Evolutionary conservation across 495 filamentous ascomycete genomes (phyloP), one percentile per base, ranked within the genome.

Genomic region (Daldinia childiae): DNA sequence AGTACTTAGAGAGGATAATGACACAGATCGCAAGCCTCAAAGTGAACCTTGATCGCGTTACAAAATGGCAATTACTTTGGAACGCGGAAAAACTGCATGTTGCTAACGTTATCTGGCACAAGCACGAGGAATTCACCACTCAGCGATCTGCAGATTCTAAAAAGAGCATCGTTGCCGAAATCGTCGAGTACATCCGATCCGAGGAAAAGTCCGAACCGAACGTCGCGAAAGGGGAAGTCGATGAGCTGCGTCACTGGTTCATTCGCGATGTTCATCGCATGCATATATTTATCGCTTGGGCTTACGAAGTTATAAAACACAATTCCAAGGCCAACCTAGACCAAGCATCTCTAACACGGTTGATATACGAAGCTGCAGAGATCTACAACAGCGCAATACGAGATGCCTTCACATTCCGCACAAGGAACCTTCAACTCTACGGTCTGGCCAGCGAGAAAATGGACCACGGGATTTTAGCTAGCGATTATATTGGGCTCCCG

Each of bases 61-160:
- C 88, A 5, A 88, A 87, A 73, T 99, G 94, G 95, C 84, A 89
- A 65, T 78, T 99, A 5, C 83, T 98, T n/a, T 92, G 90, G 86
- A 89, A 92, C 72, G 94, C 94, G 0, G 95, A 98, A 76, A 97
- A 93, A 77, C 87, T 97, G 72, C 89, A 90, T 41, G 92, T 93
- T 34, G 95, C 94, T n/a, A 86, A 86, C 50, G 85, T 87, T 38
- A 85, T 98, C 66, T 98, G 94, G 94, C 87, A 88, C 63, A 79
- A 85, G 32, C 90, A 95, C 73, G 90, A 95, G 68, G 73, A 84
- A 6, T 86, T 85, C 56, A 79, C 87, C 11, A 81, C 80, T 17
- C 76, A 80, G 36, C 77, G 82, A 1, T 74, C 78, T 19, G 66
- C 78, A 17, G 81, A 79, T 39, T 82, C 81, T 8, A 84, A 86